A percentile compares a stretch with the other conserved stretches of the same genome.
Evolutionary conservation across 1,284 basidiomycete genomes (phyloP).

Genomic region (Ganoderma boninense): DNA sequence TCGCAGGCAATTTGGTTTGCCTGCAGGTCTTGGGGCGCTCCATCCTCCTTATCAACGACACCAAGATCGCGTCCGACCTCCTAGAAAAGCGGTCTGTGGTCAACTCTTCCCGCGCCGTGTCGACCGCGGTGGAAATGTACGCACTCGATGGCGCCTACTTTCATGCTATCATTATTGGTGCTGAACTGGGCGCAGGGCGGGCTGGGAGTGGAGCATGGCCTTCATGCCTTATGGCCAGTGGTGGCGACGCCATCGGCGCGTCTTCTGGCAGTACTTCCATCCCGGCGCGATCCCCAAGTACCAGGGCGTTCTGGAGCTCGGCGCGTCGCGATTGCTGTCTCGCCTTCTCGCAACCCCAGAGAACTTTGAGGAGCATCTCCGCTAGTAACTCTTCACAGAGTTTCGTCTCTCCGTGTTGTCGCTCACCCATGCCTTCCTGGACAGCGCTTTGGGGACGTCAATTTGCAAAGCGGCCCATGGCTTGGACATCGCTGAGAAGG

Average conservation of each 20-base stretch:
- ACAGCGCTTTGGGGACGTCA: conserved; percentile 10
- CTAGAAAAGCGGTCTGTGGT: conserved; percentile 13
- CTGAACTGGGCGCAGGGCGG: background rate
- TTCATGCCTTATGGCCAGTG: conserved; percentile 11
- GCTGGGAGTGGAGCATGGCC: conserved; percentile 11
- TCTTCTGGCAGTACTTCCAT: conserved; percentile 14
- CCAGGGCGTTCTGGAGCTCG: background rate
- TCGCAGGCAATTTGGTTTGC: conserved; percentile 1
- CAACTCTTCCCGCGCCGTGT: conserved; percentile 8
- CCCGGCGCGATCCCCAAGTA: background rate
- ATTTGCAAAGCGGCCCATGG: conserved; percentile 9
- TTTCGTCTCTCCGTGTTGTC: background rate
- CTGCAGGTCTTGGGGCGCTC: conserved; percentile 7
- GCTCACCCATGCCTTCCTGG: background rate
- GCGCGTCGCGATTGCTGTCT: background rate
- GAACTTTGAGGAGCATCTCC: background rate
- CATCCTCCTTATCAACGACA: conserved; percentile 11
- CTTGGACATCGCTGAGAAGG: background rate
- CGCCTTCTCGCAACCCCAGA: background rate
- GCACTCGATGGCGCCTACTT: background rate
- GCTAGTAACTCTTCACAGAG: background rate
- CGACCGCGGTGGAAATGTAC: conserved; percentile 2
- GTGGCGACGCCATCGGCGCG: conserved; percentile 13
- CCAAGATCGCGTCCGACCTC: conserved; percentile 6
- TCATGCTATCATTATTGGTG: background rate